Conservation (phyloP, 495 filamentous ascomycete species). For the Podospora bellae-mahoneyi region DNA sequence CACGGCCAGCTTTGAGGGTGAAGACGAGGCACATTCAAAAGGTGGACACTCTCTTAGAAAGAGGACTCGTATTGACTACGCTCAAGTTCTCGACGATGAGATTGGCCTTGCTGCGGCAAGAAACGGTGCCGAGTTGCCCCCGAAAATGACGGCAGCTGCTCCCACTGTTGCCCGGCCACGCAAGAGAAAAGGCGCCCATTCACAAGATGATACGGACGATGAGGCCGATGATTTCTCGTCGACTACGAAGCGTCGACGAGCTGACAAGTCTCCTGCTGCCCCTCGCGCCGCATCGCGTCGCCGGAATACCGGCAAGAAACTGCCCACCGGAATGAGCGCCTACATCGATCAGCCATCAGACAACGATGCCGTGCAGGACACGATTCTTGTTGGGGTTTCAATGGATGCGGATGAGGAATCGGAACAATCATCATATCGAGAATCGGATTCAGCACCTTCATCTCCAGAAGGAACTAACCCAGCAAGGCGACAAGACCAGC, state of each 20-base stretch:
- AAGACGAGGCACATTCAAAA: constrained; percentile 38
- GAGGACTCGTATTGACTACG: constrained; percentile 46
- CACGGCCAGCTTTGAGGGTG: constrained; percentile 25
- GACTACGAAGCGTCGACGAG: constrained; percentile 24
- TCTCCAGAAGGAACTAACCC: constrained; percentile 22
- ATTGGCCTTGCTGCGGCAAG: constrained; percentile 8
- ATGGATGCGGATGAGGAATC: constrained; percentile 30
- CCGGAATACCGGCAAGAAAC: constrained; percentile 35
- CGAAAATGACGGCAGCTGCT: constrained; percentile 23
- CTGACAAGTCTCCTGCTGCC: constrained; percentile 33
- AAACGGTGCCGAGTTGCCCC: background rate
- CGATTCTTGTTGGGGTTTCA: constrained; percentile 46
- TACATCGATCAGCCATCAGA: constrained; percentile 37
- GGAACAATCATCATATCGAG: constrained; percentile 23
- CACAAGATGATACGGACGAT: constrained; percentile 27
- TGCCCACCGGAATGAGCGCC: constrained; percentile 21
- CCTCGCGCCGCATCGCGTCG: constrained; percentile 32
- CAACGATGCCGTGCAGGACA: constrained; percentile 45
- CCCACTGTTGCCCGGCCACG: constrained; percentile 27
- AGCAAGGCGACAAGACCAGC: constrained; percentile 13
- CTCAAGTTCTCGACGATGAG: constrained; percentile 41
- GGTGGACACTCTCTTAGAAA: constrained; percentile 50
- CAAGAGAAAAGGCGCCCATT: constrained; percentile 30
- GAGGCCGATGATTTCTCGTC: constrained; percentile 25
- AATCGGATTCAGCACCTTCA: constrained; percentile 22